These are phyloP conservation scores for Podaxis sp. DNA, from an alignment of 768 basidiomycete species.

Conservation along the genomic window DNA sequence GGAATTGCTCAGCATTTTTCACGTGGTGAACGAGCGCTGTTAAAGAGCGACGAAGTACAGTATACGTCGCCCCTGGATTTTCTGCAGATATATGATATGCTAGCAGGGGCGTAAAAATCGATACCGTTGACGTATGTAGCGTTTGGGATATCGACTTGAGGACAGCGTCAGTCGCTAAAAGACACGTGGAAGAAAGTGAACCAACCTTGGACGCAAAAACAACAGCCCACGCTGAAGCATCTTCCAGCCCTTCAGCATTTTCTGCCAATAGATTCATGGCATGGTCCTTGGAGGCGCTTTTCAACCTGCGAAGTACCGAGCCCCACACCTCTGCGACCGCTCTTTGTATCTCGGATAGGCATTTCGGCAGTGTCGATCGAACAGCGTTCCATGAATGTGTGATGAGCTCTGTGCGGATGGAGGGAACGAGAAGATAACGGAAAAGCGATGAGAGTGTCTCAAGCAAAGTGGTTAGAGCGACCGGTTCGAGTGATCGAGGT, in stretches of 20 bases:
- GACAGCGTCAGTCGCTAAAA: slow-evolving; percentile 7
- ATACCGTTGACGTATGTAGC: slow-evolving; percentile 72
- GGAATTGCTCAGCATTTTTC: slow-evolving; percentile 65
- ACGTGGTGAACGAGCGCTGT: slow-evolving; percentile 86
- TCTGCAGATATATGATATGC: slow-evolving; percentile 48
- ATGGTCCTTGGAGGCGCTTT: slow-evolving; percentile 53
- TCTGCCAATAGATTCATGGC: slow-evolving; percentile 57
- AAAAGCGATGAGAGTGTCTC: slow-evolving; percentile 70
- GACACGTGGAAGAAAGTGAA: slow-evolving; percentile 6
- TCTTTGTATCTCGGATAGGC: slow-evolving; percentile 70
- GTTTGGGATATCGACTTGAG: slow-evolving; percentile 78
- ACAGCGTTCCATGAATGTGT: slow-evolving; percentile 62
- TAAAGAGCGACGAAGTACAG: slow-evolving; percentile 66
- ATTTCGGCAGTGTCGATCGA: slow-evolving; percentile 50
- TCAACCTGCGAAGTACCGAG: slow-evolving; percentile 69
- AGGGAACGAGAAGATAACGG: slow-evolving; percentile 70
- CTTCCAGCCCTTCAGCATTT: slow-evolving; percentile 51
- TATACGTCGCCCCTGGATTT: slow-evolving; percentile 43
- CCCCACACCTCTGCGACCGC: slow-evolving; percentile 90
- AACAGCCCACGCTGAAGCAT: slow-evolving; percentile 71
- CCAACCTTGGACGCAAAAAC: slow-evolving; percentile 78
- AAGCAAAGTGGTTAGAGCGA: slow-evolving; percentile 61
- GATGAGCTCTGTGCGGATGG: slow-evolving; percentile 52
- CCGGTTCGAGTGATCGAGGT: slow-evolving; percentile 55
- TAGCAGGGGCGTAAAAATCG: slow-evolving; percentile 61